Evolutionary conservation across 331 rosid genomes (phyloP).

Genomic region (Telfairia occidentalis): DNA sequence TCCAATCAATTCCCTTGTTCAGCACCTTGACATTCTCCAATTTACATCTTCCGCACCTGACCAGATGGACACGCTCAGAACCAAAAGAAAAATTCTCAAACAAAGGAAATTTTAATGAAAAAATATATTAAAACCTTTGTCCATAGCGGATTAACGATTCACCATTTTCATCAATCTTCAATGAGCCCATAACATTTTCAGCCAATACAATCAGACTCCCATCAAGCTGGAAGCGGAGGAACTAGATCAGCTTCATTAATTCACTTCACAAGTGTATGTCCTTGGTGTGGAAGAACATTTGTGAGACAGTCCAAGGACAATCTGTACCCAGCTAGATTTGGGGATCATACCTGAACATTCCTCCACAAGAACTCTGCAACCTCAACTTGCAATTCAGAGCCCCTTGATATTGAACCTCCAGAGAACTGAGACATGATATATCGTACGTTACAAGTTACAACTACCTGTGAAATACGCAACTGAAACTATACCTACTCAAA

Average conservation of each 20-base stretch:
- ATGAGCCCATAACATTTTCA: constrained; percentile 57
- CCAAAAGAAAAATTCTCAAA: constrained; percentile 4
- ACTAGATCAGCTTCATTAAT: constrained; percentile 25
- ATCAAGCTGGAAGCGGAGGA: constrained; percentile 46
- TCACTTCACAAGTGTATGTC: neutral
- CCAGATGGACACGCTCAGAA: constrained; percentile 19
- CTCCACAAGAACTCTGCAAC: constrained; percentile 87
- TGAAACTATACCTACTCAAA: neutral
- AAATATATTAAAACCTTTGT: constrained; percentile 41
- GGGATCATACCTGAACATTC: constrained; percentile 64
- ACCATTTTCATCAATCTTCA: constrained; percentile 40
- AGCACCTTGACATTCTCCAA: constrained; percentile 63
- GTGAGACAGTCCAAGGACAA: neutral
- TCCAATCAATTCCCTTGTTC: constrained; percentile 84
- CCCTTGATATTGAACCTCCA: constrained; percentile 74
- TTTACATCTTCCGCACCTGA: constrained; percentile 92
- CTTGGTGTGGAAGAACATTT: neutral
- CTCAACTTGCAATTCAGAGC: constrained; percentile 88
- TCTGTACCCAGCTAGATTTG: constrained; percentile 12
- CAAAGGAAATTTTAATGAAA: neutral
- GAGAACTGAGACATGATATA: constrained; percentile 33
- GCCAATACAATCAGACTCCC: constrained; percentile 71
- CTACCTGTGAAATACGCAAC: neutral
- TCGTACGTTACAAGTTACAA: neutral
- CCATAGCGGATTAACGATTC: constrained; percentile 68